These are phyloP conservation scores for Malassezia obtusa DNA, from an alignment of 1,284 basidiomycete species.

Conservation along the genomic window DNA sequence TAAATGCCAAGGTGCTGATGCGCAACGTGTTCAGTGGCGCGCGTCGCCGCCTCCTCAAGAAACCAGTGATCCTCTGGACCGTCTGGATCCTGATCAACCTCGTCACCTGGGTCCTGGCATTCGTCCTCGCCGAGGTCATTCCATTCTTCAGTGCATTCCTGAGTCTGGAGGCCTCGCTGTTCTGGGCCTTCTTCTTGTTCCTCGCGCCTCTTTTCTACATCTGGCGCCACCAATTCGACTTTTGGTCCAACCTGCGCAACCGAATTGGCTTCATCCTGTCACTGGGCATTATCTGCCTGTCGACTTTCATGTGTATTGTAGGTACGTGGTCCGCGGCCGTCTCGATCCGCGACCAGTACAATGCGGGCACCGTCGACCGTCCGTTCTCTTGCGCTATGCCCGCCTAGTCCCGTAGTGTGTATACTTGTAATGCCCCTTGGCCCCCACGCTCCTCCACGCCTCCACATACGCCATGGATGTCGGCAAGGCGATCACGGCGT, in stretches of 20 bases:
- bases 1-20: constrained; percentile 31
- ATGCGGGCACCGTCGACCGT: constrained; percentile 36
- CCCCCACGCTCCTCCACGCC: background rate
- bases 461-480: constrained; percentile 64
- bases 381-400: constrained; percentile 47
- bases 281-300: constrained; percentile 38
- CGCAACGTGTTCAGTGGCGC: constrained; percentile 25
- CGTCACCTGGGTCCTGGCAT: constrained; percentile 29
- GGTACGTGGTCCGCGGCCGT: constrained; percentile 47
- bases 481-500: constrained; percentile 85
- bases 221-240: constrained; percentile 31
- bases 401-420: background rate
- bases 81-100: constrained; percentile 33
- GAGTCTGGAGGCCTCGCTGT: constrained; percentile 28
- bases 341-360: constrained; percentile 44
- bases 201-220: constrained; percentile 28
- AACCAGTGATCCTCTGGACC: constrained; percentile 15
- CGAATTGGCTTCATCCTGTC: constrained; percentile 22
- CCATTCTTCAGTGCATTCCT: constrained; percentile 34
- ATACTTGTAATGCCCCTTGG: background rate
- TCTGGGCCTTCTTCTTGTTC: constrained; percentile 33
- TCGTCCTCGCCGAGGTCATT: constrained; percentile 32
- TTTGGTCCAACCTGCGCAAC: constrained; percentile 20
- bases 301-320: constrained; percentile 45
- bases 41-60: constrained; percentile 5